Conservation (phyloP, 208 protist species). For the Trypanosoma mega region DNA sequence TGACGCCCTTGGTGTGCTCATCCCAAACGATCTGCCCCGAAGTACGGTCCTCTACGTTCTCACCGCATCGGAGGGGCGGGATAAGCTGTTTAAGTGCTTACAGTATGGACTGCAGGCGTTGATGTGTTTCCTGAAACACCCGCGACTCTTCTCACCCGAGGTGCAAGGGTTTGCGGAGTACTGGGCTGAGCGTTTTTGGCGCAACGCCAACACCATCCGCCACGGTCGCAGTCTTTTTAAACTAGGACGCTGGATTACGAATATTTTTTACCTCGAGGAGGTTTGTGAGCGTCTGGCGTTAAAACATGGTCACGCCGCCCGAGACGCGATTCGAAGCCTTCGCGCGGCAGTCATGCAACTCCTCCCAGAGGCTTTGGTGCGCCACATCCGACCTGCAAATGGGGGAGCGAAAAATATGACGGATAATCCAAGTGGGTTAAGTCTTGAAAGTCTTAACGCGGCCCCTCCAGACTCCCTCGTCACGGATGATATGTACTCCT, state of each 20-base stretch:
- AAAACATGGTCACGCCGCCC: constrained; percentile 40
- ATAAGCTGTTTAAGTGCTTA: constrained; percentile 78
- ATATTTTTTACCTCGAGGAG: constrained; percentile 69
- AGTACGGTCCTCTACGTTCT: constrained; percentile 85
- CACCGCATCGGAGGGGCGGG: constrained; percentile 81
- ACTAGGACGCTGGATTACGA: constrained; percentile 74
- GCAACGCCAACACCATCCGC: constrained; percentile 86
- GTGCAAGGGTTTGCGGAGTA: constrained; percentile 38
- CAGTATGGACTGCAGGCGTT: constrained; percentile 78
- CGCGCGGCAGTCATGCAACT: neutral
- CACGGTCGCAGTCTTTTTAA: constrained; percentile 87
- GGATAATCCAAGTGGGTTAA: neutral
- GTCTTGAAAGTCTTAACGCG: constrained; percentile 10
- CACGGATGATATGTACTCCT: constrained; percentile 45
- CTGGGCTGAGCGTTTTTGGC: constrained; percentile 66
- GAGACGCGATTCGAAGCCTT: constrained; percentile 17
- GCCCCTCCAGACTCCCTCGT: constrained; percentile 20
- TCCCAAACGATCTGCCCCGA: constrained; percentile 79
- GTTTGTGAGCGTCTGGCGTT: constrained; percentile 62
- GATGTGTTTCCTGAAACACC: constrained; percentile 71
- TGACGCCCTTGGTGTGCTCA: constrained; percentile 39
- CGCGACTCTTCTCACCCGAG: constrained; percentile 61
- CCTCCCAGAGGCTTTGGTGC: constrained; percentile 15
- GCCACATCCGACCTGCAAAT: constrained; percentile 26
- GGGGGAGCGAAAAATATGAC: no score